Percentiles rank a stretch among this genome's conserved stretches.
phyloP scores from a whole-genome alignment of 1,284 basidiomycete species.

The Anthracocystis setariae region DNA sequence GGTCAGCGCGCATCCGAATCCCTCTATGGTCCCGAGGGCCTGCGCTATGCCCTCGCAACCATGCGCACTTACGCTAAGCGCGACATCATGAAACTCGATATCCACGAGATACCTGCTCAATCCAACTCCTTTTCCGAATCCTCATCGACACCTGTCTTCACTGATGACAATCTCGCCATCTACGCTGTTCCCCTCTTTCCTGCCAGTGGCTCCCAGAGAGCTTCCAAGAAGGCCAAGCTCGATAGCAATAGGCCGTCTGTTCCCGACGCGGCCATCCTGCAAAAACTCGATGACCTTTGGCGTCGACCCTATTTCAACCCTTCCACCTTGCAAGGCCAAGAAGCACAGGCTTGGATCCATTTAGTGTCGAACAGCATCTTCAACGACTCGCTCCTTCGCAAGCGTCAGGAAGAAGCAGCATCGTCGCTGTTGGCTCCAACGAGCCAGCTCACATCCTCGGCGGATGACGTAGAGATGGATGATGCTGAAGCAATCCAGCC shows the following conservation, averaged over 20 bases:
- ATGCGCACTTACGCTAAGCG: conserved; percentile 67
- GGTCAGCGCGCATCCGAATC: conserved; percentile 73
- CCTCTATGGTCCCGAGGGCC: conserved; percentile 78
- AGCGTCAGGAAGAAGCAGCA: conserved; percentile 7
- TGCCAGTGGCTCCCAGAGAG: conserved; percentile 3
- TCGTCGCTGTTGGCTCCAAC: not conserved
- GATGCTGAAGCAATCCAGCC: conserved; percentile 5
- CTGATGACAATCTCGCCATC: conserved; percentile 76
- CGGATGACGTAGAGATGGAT: conserved; percentile 27
- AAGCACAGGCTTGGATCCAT: conserved; percentile 51
- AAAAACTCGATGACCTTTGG: conserved; percentile 38
- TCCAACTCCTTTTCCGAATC: conserved; percentile 2
- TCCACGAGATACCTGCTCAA: conserved; percentile 29
- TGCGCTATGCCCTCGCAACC: conserved; percentile 78
- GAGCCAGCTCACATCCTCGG: conserved; percentile 3
- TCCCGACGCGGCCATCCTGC: conserved; percentile 7
- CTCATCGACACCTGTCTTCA: conserved; percentile 71
- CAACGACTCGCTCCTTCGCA: conserved; percentile 51
- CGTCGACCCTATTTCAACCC: conserved; percentile 44
- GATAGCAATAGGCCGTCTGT: not conserved
- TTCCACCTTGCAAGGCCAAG: conserved; percentile 31
- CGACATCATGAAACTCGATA: conserved; percentile 46
- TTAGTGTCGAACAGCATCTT: conserved; percentile 63
- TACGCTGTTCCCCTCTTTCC: conserved; percentile 75
- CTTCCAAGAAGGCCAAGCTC: conserved; percentile 32